phyloP scores from a whole-genome alignment of 495 filamentous ascomycete species.

The Clavariopsis aquatica region DNA sequence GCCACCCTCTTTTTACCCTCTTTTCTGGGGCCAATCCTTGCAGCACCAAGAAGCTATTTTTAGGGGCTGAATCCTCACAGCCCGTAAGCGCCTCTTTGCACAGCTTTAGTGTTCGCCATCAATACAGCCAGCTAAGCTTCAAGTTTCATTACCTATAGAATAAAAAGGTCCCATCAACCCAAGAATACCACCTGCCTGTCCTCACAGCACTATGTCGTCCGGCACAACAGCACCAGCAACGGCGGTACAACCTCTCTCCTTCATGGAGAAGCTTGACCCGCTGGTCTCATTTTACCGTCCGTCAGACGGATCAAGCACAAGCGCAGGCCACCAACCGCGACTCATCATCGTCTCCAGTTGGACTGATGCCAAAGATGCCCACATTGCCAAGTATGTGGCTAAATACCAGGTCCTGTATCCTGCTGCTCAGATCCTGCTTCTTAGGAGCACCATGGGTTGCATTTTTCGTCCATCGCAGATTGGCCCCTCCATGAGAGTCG shows the following conservation, averaged over 20 bases:
- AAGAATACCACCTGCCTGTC: no score
- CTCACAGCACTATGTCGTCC: slow-evolving; percentile 1
- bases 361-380: slow-evolving; percentile 4
- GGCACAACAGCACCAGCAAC: neutral
- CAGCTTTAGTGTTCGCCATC: no score
- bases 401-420: slow-evolving; percentile 7
- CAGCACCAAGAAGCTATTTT: no score
- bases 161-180: no score
- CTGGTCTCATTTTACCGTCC: slow-evolving; percentile 4
- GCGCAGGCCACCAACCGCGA: slow-evolving; percentile 9
- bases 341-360: slow-evolving; percentile 16
- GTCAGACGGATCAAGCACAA: neutral
- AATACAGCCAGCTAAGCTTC: no score
- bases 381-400: slow-evolving; percentile 5
- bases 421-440: slow-evolving; percentile 5
- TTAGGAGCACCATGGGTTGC: slow-evolving; percentile 12
- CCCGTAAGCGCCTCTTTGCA: no score
- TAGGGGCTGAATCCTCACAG: no score
- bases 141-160: no score
- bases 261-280: slow-evolving; percentile 15
- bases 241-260: neutral
- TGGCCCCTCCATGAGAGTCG: slow-evolving; percentile 9
- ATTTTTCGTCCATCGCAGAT: slow-evolving; percentile 11
- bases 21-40: no score
- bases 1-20: no score